Evolutionary conservation across 345 rosid genomes (phyloP), one percentile per base, ranked within the genome.

Genomic region (Lepidium aucheri): DNA sequence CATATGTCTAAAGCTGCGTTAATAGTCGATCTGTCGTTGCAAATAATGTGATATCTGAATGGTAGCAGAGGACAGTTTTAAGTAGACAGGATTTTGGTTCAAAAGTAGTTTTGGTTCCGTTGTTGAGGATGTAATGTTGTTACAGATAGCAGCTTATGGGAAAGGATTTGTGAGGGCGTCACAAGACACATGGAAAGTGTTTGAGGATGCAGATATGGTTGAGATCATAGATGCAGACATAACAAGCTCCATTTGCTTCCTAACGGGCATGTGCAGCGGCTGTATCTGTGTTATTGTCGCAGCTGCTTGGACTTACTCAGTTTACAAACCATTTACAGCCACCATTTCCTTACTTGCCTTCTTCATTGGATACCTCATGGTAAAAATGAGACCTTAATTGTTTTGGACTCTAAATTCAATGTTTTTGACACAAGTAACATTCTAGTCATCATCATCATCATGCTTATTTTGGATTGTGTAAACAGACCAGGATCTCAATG

Each of bases 401-500:
- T 34, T 28, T 51, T 26, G 28, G 9, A 24, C 36, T 51, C 6
- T 6, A 49, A 8, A 22, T 28, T 28, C 7, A 28, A 14, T 41
- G 30, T 51, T 43, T 65, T 43, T 65, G 40, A 12, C 1, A 41
- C 17, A n/a, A 3, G 42, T 14, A 15, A 9, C 12, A 1, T 47
- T 12, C 59, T 49, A 12, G n/a, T n/a, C n/a, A 54, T 53, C 20
- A 20, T 36, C 32, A 12, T 58, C 32, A 43, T 18, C 7, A 9
- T 13, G 1, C 7, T 36, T 22, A 45, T 17, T 6, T 47, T 14
- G 71, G 69, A 54, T 39, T 43, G 43, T 38, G 65, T 38, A 6
- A 33, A 9, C 94, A 93, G 97, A 86, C 96, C 0, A 87, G 97
- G 84, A 95, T 95, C 44, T 84, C 97, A 10, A 95, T 91, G 99